Percentiles rank a stretch among this genome's conserved stretches.
Evolutionary conservation across 331 rosid genomes (phyloP).

Genomic region (Dryas integrifolia): DNA sequence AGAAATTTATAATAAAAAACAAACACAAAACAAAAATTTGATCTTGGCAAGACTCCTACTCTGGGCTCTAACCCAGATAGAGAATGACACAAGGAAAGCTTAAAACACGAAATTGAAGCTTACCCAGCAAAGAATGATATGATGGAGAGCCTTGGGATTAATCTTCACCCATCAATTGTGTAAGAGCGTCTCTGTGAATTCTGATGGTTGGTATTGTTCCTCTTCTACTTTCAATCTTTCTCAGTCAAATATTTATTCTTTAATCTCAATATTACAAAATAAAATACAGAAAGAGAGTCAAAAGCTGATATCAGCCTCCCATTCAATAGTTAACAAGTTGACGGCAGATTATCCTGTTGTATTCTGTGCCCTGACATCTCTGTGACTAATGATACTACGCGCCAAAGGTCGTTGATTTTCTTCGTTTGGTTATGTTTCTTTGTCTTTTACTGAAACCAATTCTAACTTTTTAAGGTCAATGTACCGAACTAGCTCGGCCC

Average conservation of each 20-base stretch:
- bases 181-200: neutral
- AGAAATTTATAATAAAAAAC: neutral
- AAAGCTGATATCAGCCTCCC: neutral
- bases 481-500: too few relatives aligned
- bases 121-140: slow-evolving; percentile 8
- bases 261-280: too few relatives aligned
- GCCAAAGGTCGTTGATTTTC: neutral
- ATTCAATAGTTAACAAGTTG: slow-evolving; percentile 1
- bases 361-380: slow-evolving; percentile 1
- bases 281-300: neutral
- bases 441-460: neutral
- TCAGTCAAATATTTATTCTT: neutral
- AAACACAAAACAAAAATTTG: neutral
- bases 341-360: neutral
- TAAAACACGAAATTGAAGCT: slow-evolving; percentile 14
- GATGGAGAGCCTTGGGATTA: neutral
- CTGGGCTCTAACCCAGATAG: neutral
- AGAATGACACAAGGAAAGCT: neutral
- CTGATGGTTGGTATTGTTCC: neutral
- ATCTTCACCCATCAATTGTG: neutral
- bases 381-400: neutral
- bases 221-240: neutral
- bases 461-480: neutral
- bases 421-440: neutral
- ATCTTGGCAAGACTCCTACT: neutral